Base-by-base conservation (phyloP, 257 asterid species). In the Fraxinus pennsylvanica region DNA sequence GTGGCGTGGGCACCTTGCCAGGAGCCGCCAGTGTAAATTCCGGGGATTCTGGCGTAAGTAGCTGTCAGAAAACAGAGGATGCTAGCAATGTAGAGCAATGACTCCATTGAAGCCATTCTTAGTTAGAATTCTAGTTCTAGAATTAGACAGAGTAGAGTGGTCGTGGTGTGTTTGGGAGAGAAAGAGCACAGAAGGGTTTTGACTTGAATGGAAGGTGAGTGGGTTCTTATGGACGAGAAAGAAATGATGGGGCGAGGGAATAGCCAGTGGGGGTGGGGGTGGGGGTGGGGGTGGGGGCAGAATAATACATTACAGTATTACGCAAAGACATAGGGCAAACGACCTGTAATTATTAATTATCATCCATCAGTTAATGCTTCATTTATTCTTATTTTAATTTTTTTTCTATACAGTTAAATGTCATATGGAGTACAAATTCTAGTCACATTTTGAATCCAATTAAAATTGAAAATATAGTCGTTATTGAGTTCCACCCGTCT, bases 1-100 rank as follows among this genome's bases (percentile, higher is more conserved):
- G 91, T 87, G 27, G 91, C 91, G 54, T 87, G 91, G 76, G 91
- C 89, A 36, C 36, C 22, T 61, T 87, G 83, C 91, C 91, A 87
- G 21, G 85, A 15, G 39, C 88, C 83, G 27, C 85, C 87, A 36
- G 85, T 50, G 38, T 83, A 87, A 77, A 74, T 79, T 9, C 91
- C 89, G 27, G 89, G 88, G 61, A 87, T 81, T 73, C 80, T 82
- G 6, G 87, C 89, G 57, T 73, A 35, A 35, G 71, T 80, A 27
- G 75, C 76, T 0, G 79, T 39, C 30, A 78, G 30, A 68, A 78
- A 83, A 66, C 84, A 83, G 84, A 87, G 84, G 21, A 83, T 67
- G 45, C 75, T 6, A 72, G 74, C 63, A 70, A 83, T 65, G 83
- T 43, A 81, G 84, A 87, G 52, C 3, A 70, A 22, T 4, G 30